Evolutionary conservation across 1,284 basidiomycete genomes (phyloP).

Genomic region (Ceratobasidium sp.): DNA sequence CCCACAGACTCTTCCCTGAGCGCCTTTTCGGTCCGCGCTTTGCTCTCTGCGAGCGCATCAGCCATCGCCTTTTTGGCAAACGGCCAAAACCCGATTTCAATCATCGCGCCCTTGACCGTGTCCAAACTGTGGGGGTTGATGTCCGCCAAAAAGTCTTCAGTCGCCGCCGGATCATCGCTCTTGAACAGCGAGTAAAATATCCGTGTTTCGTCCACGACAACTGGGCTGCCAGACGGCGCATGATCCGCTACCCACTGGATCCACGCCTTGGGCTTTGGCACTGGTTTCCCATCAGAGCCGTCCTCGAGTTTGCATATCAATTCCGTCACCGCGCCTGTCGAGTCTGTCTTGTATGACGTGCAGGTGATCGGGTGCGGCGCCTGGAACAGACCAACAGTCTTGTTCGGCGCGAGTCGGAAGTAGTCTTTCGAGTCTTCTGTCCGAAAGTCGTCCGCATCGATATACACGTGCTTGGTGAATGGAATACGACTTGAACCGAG

Average conservation of each 20-base stretch:
- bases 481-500: slow-evolving; percentile 86
- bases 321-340: slow-evolving; percentile 76
- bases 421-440: slow-evolving; percentile 92
- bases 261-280: slow-evolving; percentile 91
- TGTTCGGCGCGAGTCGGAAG: slow-evolving; percentile 96
- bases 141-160: slow-evolving; percentile 75
- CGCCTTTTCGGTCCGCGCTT: slow-evolving; percentile 62
- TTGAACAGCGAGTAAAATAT: slow-evolving; percentile 96
- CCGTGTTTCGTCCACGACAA: slow-evolving; percentile 87
- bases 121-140: slow-evolving; percentile 83
- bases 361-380: slow-evolving; percentile 97
- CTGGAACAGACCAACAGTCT: slow-evolving; percentile 96
- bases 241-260: slow-evolving; percentile 98
- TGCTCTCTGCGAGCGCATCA: slow-evolving; percentile 73
- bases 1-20: slow-evolving; percentile 57
- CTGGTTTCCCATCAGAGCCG: slow-evolving; percentile 54
- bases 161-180: slow-evolving; percentile 85
- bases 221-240: slow-evolving; percentile 76
- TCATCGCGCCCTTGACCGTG: slow-evolving; percentile 77
- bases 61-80: slow-evolving; percentile 75
- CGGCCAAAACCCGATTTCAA: slow-evolving; percentile 90
- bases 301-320: slow-evolving; percentile 84
- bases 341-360: slow-evolving; percentile 81
- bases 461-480: slow-evolving; percentile 90
- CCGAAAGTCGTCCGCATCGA: slow-evolving; percentile 95